Conservation (phyloP, 495 filamentous ascomycete species). For the Hyphodiscus hymeniophilus region DNA sequence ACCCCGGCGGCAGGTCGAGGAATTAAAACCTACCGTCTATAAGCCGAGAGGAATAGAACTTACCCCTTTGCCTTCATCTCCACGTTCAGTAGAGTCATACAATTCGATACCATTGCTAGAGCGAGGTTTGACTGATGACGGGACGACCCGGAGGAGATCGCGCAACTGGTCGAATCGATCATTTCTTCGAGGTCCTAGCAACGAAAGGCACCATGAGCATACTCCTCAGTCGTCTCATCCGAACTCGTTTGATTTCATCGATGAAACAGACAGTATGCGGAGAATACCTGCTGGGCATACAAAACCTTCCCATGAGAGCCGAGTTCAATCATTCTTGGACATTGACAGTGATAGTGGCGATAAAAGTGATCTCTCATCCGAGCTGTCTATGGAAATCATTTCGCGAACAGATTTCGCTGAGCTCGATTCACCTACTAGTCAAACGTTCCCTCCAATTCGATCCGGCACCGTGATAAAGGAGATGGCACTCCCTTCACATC, state of each 20-base stretch:
- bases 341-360: conserved; percentile 62
- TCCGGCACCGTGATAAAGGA: conserved; percentile 25
- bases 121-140: conserved; percentile 56
- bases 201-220: conserved; percentile 12
- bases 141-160: conserved; percentile 8
- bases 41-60: conserved; percentile 13
- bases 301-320: conserved; percentile 33
- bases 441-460: conserved; percentile 35
- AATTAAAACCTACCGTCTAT: conserved; percentile 20
- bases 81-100: conserved; percentile 44
- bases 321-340: conserved; percentile 52
- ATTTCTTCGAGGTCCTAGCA: conserved; percentile 20
- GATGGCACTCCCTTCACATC: conserved; percentile 45
- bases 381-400: conserved; percentile 63
- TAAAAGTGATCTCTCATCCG: conserved; percentile 71
- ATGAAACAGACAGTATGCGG: conserved; percentile 49
- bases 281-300: conserved; percentile 35
- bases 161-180: conserved; percentile 21
- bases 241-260: conserved; percentile 41
- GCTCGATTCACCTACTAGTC: conserved; percentile 19
- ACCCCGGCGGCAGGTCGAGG: conserved; percentile 2
- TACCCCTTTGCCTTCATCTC: neutral
- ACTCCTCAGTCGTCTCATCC: conserved; percentile 27
- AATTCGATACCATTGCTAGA: conserved; percentile 71
- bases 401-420: conserved; percentile 25